Base-by-base conservation (phyloP, 2,329 filamentous ascomycete species). In the Clarireedia sp. region DNA sequence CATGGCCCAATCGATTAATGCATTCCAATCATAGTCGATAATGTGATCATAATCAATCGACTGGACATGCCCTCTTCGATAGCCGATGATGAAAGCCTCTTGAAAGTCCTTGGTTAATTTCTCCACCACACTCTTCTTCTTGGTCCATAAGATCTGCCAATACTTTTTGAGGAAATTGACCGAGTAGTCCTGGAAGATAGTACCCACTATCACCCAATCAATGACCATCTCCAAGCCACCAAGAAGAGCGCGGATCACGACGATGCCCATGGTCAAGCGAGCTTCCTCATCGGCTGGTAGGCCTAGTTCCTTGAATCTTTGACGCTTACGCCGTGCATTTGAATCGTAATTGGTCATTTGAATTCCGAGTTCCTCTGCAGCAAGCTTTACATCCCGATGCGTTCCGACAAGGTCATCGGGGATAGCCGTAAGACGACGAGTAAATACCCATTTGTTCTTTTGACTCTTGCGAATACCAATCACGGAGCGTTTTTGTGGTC, bases 1-100 rank as follows among this genome's bases (percentile, higher is more conserved):
- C 60, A 81, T 72, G 1, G 83, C 78, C 88, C 88, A 92, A 37
- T 78, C 74, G 47, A 90, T 78, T 5, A 91, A 69, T 4, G 68
- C 69, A 9, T 74, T 70, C 86, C 88, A 90, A 64, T 91, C 84
- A 57, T 89, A 89, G 1, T 77, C 75, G 40, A 78, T 68, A 0
- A 83, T 75, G 46, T 86, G 71, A 50, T 87, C 76, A 60, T 80
- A 87, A 66, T 89, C 74, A 19, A 91, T 74, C 2, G 74, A 68
- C 1, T 82, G 77, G 1, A 91, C 61, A 58, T 85, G 76, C 8
- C 78, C 78, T 1, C 74, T 75, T 60, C 83, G 79, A 61, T 90
- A 89, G 0, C 86, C 86, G 47, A 75, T 70, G 5, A 89, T 71
- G 62, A 88, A 89, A 7, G 74, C 75, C 16, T 79, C 73, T 62